Conservation (phyloP, 2,329 filamentous ascomycete species). For the Phyllosticta capitalensis region DNA sequence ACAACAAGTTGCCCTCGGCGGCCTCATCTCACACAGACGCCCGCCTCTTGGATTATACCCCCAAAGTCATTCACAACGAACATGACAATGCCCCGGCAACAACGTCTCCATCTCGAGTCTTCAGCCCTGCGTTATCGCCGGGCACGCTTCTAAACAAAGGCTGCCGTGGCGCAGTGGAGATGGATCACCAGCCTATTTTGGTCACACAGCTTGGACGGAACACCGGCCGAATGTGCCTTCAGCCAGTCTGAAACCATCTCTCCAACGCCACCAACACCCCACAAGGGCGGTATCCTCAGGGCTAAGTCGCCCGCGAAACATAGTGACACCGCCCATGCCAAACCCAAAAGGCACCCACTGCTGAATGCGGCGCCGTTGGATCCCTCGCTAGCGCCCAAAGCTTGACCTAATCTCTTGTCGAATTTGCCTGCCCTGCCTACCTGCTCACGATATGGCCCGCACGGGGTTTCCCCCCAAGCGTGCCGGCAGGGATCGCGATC, state of each 20-base stretch:
- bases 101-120: background rate
- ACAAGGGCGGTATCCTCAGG: conserved; percentile 10
- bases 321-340: conserved; percentile 8
- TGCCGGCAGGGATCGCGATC: conserved; percentile 21
- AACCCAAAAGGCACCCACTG: background rate
- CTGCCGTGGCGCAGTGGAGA: conserved; percentile 10
- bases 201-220: conserved; percentile 8
- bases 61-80: too few relatives aligned
- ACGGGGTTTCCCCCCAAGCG: conserved; percentile 16
- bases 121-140: background rate
- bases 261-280: conserved; percentile 11
- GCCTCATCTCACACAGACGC: background rate
- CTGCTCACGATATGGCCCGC: conserved; percentile 22
- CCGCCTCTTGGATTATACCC: background rate
- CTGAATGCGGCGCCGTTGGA: background rate
- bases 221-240: conserved; percentile 2
- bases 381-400: conserved; percentile 1
- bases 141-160: conserved; percentile 5
- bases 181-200: conserved; percentile 11
- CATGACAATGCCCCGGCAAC: background rate
- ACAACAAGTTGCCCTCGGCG: background rate
- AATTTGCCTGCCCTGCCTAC: conserved; percentile 3
- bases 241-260: conserved; percentile 10
- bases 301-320: conserved; percentile 5
- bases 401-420: conserved; percentile 11